Conservation (phyloP, 805 yeast species). For the Lipomyces oligophaga region DNA sequence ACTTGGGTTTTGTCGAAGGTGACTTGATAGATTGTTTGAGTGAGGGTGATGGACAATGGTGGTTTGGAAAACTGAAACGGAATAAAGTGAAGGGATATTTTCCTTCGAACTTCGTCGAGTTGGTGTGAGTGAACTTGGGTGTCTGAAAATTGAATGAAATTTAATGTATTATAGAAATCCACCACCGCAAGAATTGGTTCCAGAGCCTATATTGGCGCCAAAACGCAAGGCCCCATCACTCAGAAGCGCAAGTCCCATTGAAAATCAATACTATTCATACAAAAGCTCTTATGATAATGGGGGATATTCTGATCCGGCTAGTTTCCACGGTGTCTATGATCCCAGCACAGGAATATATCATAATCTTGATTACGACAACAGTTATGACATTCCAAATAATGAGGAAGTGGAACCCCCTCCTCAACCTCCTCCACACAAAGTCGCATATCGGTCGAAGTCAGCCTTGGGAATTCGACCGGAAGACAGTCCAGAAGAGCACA, state of each 20-base stretch:
- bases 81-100: conserved; percentile 81
- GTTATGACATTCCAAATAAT: background rate
- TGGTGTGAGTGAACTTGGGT: conserved; percentile 37
- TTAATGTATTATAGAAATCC: background rate
- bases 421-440: conserved; percentile 39
- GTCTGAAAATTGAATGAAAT: too few species aligned
- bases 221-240: background rate
- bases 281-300: too few species aligned
- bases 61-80: conserved; percentile 77
- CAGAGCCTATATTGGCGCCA: background rate
- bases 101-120: conserved; percentile 79
- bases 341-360: conserved; percentile 7
- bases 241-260: too few species aligned
- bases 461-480: conserved; percentile 11
- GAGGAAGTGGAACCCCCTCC: conserved; percentile 33
- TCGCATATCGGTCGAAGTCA: conserved; percentile 22
- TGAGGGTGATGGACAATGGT: conserved; percentile 85
- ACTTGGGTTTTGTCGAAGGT: conserved; percentile 90
- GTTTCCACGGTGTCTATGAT: conserved; percentile 9
- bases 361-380: conserved; percentile 8
- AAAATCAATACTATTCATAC: too few species aligned
- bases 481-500: conserved; percentile 1
- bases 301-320: too few species aligned
- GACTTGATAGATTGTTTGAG: conserved; percentile 81
- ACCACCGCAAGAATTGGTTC: background rate